phyloP scores from a whole-genome alignment of 2,329 filamentous ascomycete species.

The Talaromyces sp. region DNA sequence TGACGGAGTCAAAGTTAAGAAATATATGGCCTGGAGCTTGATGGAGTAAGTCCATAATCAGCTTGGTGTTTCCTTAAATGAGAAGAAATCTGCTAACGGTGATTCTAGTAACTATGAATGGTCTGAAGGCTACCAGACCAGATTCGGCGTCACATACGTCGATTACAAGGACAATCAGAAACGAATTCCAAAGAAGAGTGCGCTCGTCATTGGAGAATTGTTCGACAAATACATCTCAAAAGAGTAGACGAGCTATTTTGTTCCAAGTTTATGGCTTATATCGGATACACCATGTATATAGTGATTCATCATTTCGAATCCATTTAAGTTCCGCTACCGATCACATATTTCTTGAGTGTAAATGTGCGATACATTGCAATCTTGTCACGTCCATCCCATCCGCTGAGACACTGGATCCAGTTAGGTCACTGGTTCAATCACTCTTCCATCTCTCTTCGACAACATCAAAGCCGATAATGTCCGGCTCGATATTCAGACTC shows the following conservation, averaged over 20 bases:
- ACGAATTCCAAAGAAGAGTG: constrained; percentile 79
- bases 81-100: not conserved
- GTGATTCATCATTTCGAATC: not conserved
- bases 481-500: constrained; percentile 58
- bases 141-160: constrained; percentile 78
- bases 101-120: constrained; percentile 69
- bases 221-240: constrained; percentile 68
- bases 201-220: constrained; percentile 62
- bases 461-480: constrained; percentile 60
- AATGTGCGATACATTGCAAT: not conserved
- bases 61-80: not conserved
- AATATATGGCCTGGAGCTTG: constrained; percentile 81
- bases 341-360: not conserved
- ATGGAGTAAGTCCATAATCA: constrained; percentile 58
- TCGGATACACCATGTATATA: not conserved
- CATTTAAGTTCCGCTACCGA: not conserved
- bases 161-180: constrained; percentile 76
- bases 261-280: not conserved
- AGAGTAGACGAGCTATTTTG: constrained; percentile 30
- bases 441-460: constrained; percentile 53
- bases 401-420: not conserved
- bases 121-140: constrained; percentile 85
- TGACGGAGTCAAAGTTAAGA: constrained; percentile 72
- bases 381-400: not conserved
- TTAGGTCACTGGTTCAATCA: not conserved